Percentiles rank a stretch among this genome's conserved stretches.
These are phyloP conservation scores for Kalanchoe fedtschenkoi DNA, from an alignment of 164 flowering plant genomes.

Conservation along the genomic window DNA sequence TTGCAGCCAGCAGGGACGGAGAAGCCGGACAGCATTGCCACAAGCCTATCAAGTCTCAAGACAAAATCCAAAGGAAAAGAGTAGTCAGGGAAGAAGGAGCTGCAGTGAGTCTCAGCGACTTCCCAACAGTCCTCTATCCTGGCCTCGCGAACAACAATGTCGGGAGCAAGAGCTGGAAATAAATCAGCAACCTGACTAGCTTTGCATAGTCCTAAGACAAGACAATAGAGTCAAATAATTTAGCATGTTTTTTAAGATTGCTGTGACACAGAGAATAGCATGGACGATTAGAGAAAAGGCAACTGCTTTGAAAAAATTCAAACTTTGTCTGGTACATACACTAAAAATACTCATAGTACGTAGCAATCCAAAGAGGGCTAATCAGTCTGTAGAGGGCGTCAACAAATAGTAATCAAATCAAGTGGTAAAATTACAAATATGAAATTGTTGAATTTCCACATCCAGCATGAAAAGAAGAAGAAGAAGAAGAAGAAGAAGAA, in stretches of 20 bases:
- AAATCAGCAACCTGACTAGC: slow-evolving; percentile 83
- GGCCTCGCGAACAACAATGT: slow-evolving; percentile 89
- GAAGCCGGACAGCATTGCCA: slow-evolving; percentile 65
- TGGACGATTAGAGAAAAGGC: too few relatives aligned
- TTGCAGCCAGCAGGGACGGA: slow-evolving; percentile 65
- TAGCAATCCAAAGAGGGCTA: too few relatives aligned
- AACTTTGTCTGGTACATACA: too few relatives aligned
- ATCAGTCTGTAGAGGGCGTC: too few relatives aligned
- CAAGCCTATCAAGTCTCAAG: slow-evolving; percentile 61
- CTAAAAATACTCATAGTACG: too few relatives aligned
- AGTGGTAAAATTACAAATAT: too few relatives aligned
- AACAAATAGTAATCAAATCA: too few relatives aligned
- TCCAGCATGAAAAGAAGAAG: too few relatives aligned
- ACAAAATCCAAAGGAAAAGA: slow-evolving; percentile 79
- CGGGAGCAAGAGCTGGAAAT: slow-evolving; percentile 63
- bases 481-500: too few relatives aligned
- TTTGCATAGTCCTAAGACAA: slow-evolving; percentile 39
- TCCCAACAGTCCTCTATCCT: slow-evolving; percentile 96
- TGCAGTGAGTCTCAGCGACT: slow-evolving; percentile 98
- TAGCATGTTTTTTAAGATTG: neutral
- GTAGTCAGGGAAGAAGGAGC: slow-evolving; percentile 88
- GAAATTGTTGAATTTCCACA: too few relatives aligned
- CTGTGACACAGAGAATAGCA: too few relatives aligned
- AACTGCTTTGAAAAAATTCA: too few relatives aligned
- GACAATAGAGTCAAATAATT: neutral